phyloP scores from a whole-genome alignment of 2,329 filamentous ascomycete species.

The Clathrospora elynae region DNA sequence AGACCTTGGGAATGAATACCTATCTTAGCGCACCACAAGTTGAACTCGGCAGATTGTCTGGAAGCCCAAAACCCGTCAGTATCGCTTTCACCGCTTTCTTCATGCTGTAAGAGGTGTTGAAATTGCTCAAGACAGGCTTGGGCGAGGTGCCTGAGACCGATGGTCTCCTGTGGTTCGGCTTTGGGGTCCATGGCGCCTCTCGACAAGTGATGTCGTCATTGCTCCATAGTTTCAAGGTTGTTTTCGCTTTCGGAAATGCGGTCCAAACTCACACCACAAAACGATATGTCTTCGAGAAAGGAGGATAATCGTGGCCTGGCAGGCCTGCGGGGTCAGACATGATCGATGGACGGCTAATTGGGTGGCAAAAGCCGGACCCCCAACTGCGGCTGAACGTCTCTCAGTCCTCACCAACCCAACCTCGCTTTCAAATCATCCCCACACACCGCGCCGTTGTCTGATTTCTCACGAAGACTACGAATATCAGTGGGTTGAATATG shows the following conservation, averaged over 20 bases:
- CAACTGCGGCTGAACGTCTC: no score
- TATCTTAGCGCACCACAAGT: neutral
- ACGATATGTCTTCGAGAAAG: no score
- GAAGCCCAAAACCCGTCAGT: conserved; percentile 1
- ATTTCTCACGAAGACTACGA: neutral
- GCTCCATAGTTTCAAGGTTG: neutral
- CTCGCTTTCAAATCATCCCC: no score
- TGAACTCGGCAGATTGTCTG: neutral
- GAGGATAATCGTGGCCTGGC: no score
- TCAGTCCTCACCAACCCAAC: no score
- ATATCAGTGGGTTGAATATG: neutral
- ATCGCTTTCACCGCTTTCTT: neutral
- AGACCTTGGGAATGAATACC: neutral
- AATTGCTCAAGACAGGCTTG: neutral
- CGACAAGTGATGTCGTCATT: neutral
- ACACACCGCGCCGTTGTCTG: no score
- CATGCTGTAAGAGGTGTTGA: neutral
- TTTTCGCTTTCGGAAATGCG: neutral
- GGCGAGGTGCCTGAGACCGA: neutral
- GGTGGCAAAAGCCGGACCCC: no score
- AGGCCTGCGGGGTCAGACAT: no score
- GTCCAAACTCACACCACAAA: no score
- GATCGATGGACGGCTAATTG: no score
- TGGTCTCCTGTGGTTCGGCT: neutral
- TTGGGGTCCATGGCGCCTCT: neutral